Conservation (phyloP, 148 eudicot species). For the Drosera capensis region DNA sequence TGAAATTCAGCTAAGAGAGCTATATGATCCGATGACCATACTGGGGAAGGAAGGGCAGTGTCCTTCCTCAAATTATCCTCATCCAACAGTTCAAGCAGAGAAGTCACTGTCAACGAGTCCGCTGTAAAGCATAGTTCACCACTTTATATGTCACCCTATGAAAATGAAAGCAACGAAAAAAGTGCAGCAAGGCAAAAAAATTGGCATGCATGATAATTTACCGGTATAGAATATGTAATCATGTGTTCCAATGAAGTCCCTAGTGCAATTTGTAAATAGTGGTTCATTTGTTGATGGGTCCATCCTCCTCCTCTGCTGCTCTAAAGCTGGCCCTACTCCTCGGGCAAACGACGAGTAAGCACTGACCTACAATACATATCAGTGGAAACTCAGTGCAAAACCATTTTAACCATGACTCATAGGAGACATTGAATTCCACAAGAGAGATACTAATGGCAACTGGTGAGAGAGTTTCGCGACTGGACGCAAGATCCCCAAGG, state of each 20-base stretch:
- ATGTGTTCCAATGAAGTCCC: slow-evolving; percentile 45
- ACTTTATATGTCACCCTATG: not conserved
- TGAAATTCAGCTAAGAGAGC: slow-evolving; percentile 45
- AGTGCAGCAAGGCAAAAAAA: not conserved
- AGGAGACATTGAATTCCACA: too few relatives aligned
- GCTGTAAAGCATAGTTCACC: slow-evolving; percentile 25
- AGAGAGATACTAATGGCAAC: slow-evolving; percentile 94
- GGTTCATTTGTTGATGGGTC: slow-evolving; percentile 59
- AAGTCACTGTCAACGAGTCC: slow-evolving; percentile 62
- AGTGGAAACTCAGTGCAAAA: too few relatives aligned
- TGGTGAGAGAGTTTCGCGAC: slow-evolving; percentile 62
- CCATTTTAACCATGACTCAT: too few relatives aligned
- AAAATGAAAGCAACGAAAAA: not conserved
- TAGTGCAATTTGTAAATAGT: slow-evolving; percentile 49
- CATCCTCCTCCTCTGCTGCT: slow-evolving; percentile 50
- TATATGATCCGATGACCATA: slow-evolving; percentile 87
- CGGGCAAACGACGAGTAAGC: slow-evolving; percentile 66
- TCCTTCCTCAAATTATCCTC: slow-evolving; percentile 56
- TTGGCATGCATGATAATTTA: slow-evolving; percentile 10
- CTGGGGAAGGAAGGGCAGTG: slow-evolving; percentile 80
- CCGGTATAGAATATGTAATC: slow-evolving; percentile 94
- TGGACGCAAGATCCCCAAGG: slow-evolving; percentile 84
- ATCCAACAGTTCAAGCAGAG: slow-evolving; percentile 72
- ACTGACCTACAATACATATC: slow-evolving; percentile 50
- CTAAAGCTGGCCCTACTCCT: slow-evolving; percentile 33